phyloP scores from a whole-genome alignment of 441 rosid species.

The Euphorbia celastroides region DNA sequence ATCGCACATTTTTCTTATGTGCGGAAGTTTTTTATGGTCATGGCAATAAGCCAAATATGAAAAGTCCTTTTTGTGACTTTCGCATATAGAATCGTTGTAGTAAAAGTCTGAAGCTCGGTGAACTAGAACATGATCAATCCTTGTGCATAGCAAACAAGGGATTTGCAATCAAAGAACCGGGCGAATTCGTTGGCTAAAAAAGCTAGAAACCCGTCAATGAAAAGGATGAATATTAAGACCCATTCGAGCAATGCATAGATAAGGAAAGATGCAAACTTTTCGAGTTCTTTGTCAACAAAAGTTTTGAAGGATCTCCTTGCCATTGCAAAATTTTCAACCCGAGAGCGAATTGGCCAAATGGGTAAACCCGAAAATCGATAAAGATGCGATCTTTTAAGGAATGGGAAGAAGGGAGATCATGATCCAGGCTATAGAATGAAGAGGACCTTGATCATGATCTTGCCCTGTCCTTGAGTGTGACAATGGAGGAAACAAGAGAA shows the following conservation, averaged over 20 bases:
- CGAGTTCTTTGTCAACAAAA: slow-evolving; percentile 72
- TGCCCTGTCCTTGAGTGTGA: slow-evolving; percentile 14
- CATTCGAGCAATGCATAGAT: slow-evolving; percentile 82
- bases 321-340: slow-evolving; percentile 23
- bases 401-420: slow-evolving; percentile 32
- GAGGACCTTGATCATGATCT: slow-evolving; percentile 40
- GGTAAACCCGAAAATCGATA: slow-evolving; percentile 6
- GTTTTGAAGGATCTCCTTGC: slow-evolving; percentile 52
- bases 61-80: slow-evolving; percentile 69
- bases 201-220: slow-evolving; percentile 72
- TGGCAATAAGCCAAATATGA: slow-evolving; percentile 83
- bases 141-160: slow-evolving; percentile 90
- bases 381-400: slow-evolving; percentile 8
- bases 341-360: slow-evolving; percentile 4
- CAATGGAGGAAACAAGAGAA: slow-evolving; percentile 16
- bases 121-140: slow-evolving; percentile 73
- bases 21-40: slow-evolving; percentile 78
- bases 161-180: slow-evolving; percentile 61
- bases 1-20: slow-evolving; percentile 79
- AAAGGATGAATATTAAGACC: slow-evolving; percentile 59
- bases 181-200: slow-evolving; percentile 63
- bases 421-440: slow-evolving; percentile 27
- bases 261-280: slow-evolving; percentile 50
- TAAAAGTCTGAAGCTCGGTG: slow-evolving; percentile 53
- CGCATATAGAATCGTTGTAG: slow-evolving; percentile 80